A percentile compares a stretch with the other conserved stretches of the same genome.
Conservation (phyloP, 202 grass and related monocot genomes). For the Brachypodium distachyon region DNA sequence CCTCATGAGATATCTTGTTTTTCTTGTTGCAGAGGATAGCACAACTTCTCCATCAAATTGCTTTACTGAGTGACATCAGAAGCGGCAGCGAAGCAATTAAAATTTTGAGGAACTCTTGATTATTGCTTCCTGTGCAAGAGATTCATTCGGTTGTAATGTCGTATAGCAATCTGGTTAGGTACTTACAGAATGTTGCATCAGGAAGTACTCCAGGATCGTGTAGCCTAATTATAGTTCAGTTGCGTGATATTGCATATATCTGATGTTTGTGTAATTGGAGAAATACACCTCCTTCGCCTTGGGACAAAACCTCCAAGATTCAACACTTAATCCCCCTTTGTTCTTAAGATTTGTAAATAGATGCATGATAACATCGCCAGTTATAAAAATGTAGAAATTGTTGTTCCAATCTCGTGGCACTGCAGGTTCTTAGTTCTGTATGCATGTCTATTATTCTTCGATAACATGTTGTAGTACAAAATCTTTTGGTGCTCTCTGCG, state of each 20-base stretch:
- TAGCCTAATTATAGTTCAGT: constrained; percentile 2
- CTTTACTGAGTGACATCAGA: constrained; percentile 39
- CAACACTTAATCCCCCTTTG: background rate
- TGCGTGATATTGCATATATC: background rate
- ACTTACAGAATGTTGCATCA: background rate
- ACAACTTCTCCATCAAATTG: constrained; percentile 48
- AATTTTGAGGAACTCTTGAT: constrained; percentile 26
- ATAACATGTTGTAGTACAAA: no score
- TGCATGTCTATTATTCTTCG: no score
- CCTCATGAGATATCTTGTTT: background rate
- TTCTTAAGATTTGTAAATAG: constrained; percentile 27
- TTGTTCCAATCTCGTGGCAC: background rate
- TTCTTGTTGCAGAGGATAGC: constrained; percentile 35
- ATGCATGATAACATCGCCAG: background rate
- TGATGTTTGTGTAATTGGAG: background rate
- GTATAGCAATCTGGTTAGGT: background rate
- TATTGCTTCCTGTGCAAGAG: background rate
- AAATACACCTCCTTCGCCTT: background rate
- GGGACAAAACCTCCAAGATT: background rate
- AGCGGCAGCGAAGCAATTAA: constrained; percentile 19
- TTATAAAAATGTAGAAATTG: background rate
- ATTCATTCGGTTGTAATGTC: constrained; percentile 11
- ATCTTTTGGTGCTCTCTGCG: no score
- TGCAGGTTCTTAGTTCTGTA: background rate
- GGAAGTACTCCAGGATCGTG: background rate